phyloP scores from a whole-genome alignment of 768 basidiomycete species.

The Artomyces pyxidatus region DNA sequence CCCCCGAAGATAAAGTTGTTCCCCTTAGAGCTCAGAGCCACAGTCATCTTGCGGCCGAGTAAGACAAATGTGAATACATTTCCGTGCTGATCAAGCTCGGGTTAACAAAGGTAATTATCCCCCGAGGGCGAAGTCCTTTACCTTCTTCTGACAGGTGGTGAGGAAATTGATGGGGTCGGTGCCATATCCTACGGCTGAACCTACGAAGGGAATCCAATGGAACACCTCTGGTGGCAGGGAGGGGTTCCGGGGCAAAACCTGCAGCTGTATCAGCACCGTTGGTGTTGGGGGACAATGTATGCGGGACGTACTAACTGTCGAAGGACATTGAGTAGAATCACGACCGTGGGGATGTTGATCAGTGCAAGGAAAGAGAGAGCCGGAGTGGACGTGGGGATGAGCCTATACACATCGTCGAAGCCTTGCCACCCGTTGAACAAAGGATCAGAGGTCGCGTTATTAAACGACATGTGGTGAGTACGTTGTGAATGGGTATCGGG shows the following conservation, averaged over 20 bases:
- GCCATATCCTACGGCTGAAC: conserved; percentile 84
- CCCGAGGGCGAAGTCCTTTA: too few relatives aligned
- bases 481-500: too few relatives aligned
- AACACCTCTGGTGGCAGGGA: conserved; percentile 86
- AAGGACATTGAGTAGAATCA: conserved; percentile 64
- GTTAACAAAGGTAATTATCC: conserved; percentile 7
- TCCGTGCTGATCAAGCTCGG: conserved; percentile 67
- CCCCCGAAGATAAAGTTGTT: conserved; percentile 94
- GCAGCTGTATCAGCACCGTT: conserved; percentile 3
- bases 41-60: conserved; percentile 84
- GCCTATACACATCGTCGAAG: conserved; percentile 19
- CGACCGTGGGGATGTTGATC: conserved; percentile 60
- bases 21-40: conserved; percentile 83
- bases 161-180: conserved; percentile 90
- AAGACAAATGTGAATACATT: conserved; percentile 95
- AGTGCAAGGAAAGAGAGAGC: conserved; percentile 32
- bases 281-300: not conserved
- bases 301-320: conserved; percentile 60
- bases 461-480: conserved; percentile 22
- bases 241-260: conserved; percentile 63
- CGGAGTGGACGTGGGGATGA: conserved; percentile 17
- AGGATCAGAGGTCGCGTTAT: conserved; percentile 10
- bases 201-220: conserved; percentile 85
- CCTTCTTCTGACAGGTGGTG: conserved; percentile 71
- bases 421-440: conserved; percentile 20